Conservation (phyloP, 2,329 filamentous ascomycete genomes). For the Verticillium tricorpus region DNA sequence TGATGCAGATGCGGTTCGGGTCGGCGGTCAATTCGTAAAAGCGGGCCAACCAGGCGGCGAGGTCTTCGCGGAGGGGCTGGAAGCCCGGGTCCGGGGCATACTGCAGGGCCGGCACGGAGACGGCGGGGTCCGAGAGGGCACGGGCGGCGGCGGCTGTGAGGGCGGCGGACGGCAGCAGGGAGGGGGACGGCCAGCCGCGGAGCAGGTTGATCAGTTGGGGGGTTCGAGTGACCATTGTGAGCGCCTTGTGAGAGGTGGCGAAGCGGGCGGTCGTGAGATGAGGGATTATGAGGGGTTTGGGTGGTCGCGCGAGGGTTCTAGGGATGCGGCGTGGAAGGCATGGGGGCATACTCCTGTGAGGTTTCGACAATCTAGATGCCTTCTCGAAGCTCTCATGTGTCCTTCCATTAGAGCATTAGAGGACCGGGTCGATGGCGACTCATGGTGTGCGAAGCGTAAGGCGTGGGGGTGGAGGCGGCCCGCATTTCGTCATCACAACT, state of each 20-base stretch:
- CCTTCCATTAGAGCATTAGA: no score
- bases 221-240: neutral
- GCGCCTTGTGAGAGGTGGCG: neutral
- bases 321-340: neutral
- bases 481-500: neutral
- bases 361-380: no score
- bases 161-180: slow-evolving; percentile 60
- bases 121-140: slow-evolving; percentile 54
- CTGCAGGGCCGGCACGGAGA: slow-evolving; percentile 61
- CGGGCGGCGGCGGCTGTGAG: slow-evolving; percentile 57
- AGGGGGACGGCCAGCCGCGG: slow-evolving; percentile 61
- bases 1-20: slow-evolving; percentile 67
- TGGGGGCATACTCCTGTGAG: neutral
- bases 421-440: no score
- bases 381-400: no score
- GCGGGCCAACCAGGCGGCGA: slow-evolving; percentile 65
- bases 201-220: slow-evolving; percentile 56
- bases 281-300: neutral
- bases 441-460: neutral
- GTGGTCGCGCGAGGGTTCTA: neutral
- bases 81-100: slow-evolving; percentile 80
- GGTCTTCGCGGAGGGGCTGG: slow-evolving; percentile 58
- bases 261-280: neutral
- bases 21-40: slow-evolving; percentile 49
- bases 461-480: neutral